phyloP scores from a whole-genome alignment of 768 basidiomycete species.

The Leccinum boreale region DNA sequence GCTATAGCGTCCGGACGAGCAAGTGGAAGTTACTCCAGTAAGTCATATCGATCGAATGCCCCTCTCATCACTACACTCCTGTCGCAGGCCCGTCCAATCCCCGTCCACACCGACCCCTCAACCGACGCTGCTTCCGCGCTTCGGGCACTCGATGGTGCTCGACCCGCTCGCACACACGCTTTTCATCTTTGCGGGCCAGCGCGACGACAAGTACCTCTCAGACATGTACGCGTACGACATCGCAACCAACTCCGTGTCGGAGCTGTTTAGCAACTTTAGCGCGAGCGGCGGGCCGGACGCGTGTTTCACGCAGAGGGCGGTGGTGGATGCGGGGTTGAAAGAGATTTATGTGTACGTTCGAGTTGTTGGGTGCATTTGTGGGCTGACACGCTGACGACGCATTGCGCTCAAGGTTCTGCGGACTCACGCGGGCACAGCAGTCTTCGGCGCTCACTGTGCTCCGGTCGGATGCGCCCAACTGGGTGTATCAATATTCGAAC shows the following conservation, averaged over 20 bases:
- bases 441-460: constrained; percentile 40
- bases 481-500: constrained; percentile 62
- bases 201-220: constrained; percentile 60
- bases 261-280: constrained; percentile 63
- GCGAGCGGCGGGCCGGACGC: constrained; percentile 63
- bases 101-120: constrained; percentile 26
- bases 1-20: constrained; percentile 61
- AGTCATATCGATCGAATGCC: constrained; percentile 22
- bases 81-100: constrained; percentile 21
- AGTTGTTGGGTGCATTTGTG: not conserved
- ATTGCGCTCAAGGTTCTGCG: constrained; percentile 49
- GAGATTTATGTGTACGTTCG: constrained; percentile 67
- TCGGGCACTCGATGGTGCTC: constrained; percentile 80
- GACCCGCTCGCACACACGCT: constrained; percentile 56
- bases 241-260: constrained; percentile 50
- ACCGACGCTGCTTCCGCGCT: constrained; percentile 54
- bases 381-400: not conserved
- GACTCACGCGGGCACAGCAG: constrained; percentile 44
- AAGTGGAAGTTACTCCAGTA: constrained; percentile 72
- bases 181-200: constrained; percentile 74
- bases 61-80: not conserved
- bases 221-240: constrained; percentile 79
- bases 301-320: constrained; percentile 72
- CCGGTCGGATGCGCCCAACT: constrained; percentile 51
- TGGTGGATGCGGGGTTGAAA: constrained; percentile 55